phyloP scores from a whole-genome alignment of 352 stramenopile genomes.

The Phytopythium delawarense region DNA sequence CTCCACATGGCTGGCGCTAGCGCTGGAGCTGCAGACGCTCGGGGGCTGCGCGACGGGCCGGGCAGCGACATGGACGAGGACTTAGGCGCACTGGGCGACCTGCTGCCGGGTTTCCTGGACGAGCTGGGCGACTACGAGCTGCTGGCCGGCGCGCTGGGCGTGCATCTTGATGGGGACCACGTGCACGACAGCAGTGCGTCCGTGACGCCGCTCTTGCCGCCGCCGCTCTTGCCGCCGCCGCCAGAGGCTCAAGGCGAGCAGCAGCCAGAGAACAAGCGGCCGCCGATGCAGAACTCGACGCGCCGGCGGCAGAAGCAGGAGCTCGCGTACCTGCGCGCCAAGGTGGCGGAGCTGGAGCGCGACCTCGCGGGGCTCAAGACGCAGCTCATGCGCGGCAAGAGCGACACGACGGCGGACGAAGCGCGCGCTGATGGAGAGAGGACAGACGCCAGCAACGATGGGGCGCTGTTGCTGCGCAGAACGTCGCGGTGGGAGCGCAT shows the following conservation, averaged over 20 bases:
- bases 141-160: slow-evolving; percentile 4
- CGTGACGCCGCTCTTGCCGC: background rate
- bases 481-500: slow-evolving; percentile 20
- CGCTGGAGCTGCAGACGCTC: background rate
- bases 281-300: slow-evolving; percentile 48
- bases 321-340: slow-evolving; percentile 39
- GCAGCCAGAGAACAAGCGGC: background rate
- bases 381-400: slow-evolving; percentile 3
- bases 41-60: background rate
- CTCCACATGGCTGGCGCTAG: background rate
- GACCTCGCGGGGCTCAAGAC: slow-evolving; percentile 20
- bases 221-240: background rate
- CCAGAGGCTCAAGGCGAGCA: background rate
- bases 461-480: background rate
- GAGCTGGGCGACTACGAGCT: slow-evolving; percentile 25
- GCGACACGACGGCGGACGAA: background rate
- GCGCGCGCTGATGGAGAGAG: background rate
- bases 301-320: slow-evolving; percentile 51
- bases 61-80: slow-evolving; percentile 8
- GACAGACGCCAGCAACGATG: no score
- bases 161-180: background rate
- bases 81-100: slow-evolving; percentile 6
- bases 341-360: slow-evolving; percentile 36
- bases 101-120: slow-evolving; percentile 26
- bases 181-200: background rate